Percentiles rank a stretch among this genome's conserved stretches.
Evolutionary conservation across 441 rosid species (phyloP).

Genomic region (Adansonia grandidieri): DNA sequence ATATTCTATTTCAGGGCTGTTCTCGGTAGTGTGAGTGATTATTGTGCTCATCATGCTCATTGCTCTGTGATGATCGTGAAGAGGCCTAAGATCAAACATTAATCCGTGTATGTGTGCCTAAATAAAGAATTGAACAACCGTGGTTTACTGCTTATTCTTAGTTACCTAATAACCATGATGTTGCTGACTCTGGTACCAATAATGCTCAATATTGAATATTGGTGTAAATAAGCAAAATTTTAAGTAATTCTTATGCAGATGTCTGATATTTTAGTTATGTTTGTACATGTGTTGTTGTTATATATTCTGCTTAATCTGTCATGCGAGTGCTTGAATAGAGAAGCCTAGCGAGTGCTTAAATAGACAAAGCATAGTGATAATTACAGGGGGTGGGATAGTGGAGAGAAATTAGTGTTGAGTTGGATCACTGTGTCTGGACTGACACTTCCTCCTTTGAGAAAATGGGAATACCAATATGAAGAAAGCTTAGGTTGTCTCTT

Average conservation of each 20-base stretch:
- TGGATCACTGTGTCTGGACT: conserved; percentile 19
- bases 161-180: neutral
- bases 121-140: neutral
- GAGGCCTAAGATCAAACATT: conserved; percentile 74
- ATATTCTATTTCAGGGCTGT: conserved; percentile 62
- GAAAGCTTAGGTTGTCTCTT: conserved; percentile 63
- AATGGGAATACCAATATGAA: conserved; percentile 64
- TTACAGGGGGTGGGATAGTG: no score
- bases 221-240: neutral
- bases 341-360: no score
- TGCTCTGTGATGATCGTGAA: conserved; percentile 90
- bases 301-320: neutral
- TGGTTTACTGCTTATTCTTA: neutral
- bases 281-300: neutral
- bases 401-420: conserved; percentile 18
- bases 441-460: conserved; percentile 51
- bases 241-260: neutral
- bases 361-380: no score
- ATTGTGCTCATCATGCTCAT: conserved; percentile 87
- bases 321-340: neutral
- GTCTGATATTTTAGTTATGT: neutral
- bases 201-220: neutral
- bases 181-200: neutral
- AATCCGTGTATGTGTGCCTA: conserved; percentile 21
- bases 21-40: conserved; percentile 91